These are phyloP conservation scores for Fusarium sp. DNA, from an alignment of 2,329 filamentous ascomycete genomes.

Conservation along the genomic window DNA sequence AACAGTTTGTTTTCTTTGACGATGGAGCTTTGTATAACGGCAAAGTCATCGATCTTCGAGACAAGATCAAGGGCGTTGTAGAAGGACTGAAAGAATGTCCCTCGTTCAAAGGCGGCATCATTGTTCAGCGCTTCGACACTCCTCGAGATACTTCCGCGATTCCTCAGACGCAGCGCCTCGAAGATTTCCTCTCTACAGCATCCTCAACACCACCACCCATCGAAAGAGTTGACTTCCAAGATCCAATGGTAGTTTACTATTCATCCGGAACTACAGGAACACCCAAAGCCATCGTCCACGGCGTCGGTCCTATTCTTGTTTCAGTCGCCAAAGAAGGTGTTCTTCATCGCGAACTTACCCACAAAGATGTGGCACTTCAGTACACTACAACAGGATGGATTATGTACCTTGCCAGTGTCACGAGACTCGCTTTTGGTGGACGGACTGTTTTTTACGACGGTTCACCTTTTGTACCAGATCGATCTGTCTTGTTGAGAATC, in stretches of 20 bases:
- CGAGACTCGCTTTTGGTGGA: slow-evolving; percentile 69
- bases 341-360: slow-evolving; percentile 59
- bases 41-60: slow-evolving; percentile 75
- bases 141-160: slow-evolving; percentile 70
- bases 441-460: slow-evolving; percentile 83
- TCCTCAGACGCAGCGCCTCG: slow-evolving; percentile 59
- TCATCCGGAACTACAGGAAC: slow-evolving; percentile 85
- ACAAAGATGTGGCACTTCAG: slow-evolving; percentile 61
- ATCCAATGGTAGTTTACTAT: slow-evolving; percentile 83
- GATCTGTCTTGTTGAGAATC: slow-evolving; percentile 71
- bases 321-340: slow-evolving; percentile 68
- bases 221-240: slow-evolving; percentile 73
- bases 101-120: slow-evolving; percentile 73
- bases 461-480: slow-evolving; percentile 79
- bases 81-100: slow-evolving; percentile 70
- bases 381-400: slow-evolving; percentile 85
- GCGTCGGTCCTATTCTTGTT: slow-evolving; percentile 72
- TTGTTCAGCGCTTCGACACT: slow-evolving; percentile 73
- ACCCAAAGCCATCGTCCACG: slow-evolving; percentile 89
- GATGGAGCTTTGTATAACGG: slow-evolving; percentile 85
- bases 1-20: slow-evolving; percentile 81
- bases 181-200: slow-evolving; percentile 57
- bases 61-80: slow-evolving; percentile 79
- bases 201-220: slow-evolving; percentile 60
- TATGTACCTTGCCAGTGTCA: slow-evolving; percentile 79